These are phyloP conservation scores for Kurtzmaniella natalensis DNA, from an alignment of 1,139 yeast genomes.

Conservation along the genomic window DNA sequence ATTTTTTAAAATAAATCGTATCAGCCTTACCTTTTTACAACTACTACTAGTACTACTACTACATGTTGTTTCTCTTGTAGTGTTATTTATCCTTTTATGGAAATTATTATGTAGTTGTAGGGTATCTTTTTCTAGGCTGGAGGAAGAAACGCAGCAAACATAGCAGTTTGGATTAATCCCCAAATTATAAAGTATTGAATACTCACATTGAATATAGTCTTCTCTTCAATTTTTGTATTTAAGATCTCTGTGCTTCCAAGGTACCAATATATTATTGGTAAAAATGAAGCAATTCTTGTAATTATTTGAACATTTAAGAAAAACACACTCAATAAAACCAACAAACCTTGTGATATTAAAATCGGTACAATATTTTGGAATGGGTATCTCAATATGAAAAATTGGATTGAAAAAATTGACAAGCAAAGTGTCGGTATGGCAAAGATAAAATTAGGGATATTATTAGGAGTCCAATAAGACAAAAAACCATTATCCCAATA, in stretches of 20 bases:
- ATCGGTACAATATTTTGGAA: constrained; percentile 27
- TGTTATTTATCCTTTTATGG: too few relatives aligned
- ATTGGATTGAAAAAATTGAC: constrained; percentile 23
- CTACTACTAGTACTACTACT: too few relatives aligned
- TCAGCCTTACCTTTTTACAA: too few relatives aligned
- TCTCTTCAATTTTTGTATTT: constrained; percentile 9
- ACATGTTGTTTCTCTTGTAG: too few relatives aligned
- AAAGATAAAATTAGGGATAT: constrained; percentile 79
- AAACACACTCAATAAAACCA: constrained; percentile 49
- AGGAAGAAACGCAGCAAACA: constrained; percentile 67
- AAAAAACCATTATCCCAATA: constrained; percentile 88
- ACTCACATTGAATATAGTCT: constrained; percentile 16
- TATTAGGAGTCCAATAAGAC: constrained; percentile 74
- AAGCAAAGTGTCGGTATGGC: constrained; percentile 63
- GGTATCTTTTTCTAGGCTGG: constrained; percentile 49
- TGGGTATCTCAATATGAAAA: constrained; percentile 35
- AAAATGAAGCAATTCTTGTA: constrained; percentile 70
- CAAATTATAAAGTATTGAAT: constrained; percentile 47
- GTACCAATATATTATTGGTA: constrained; percentile 76
- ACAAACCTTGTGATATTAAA: constrained; percentile 33
- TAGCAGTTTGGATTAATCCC: constrained; percentile 53
- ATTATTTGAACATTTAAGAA: constrained; percentile 85
- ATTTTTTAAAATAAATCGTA: too few relatives aligned
- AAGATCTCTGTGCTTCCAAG: constrained; percentile 37
- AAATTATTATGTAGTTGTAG: too few relatives aligned